Evolutionary conservation across 495 filamentous ascomycete species (phyloP).

Genomic region (Thermothielavioides terrestris): DNA sequence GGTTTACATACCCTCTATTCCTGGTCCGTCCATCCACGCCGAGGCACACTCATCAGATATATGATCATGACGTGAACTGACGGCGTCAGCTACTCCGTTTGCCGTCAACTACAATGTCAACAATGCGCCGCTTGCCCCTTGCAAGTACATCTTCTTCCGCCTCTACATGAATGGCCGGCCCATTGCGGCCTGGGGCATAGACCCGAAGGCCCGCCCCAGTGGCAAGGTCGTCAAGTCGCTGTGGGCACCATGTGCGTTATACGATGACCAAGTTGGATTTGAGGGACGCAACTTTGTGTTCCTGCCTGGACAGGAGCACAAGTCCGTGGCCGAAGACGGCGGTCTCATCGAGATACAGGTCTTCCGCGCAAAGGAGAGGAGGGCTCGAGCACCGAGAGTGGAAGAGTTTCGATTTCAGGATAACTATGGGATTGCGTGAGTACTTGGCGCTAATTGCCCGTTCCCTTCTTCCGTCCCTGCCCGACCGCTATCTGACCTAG

Average conservation of each 20-base stretch:
- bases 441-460: not conserved
- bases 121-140: conserved; percentile 18
- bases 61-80: not conserved
- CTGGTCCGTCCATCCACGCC: conserved; percentile 27
- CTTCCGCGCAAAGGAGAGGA: conserved; percentile 37
- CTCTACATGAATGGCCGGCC: conserved; percentile 42
- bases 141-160: conserved; percentile 40
- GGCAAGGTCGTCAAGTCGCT: conserved; percentile 37
- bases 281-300: conserved; percentile 39
- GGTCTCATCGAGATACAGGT: conserved; percentile 45
- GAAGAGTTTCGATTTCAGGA: conserved; percentile 30
- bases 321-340: conserved; percentile 39
- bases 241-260: conserved; percentile 30
- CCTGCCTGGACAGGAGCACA: conserved; percentile 25
- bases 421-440: conserved; percentile 43
- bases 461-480: not conserved
- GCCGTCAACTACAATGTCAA: conserved; percentile 35
- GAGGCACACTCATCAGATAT: not conserved
- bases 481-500: conserved; percentile 9
- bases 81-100: conserved; percentile 35
- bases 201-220: conserved; percentile 15
- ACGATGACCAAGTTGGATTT: conserved; percentile 23
- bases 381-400: conserved; percentile 25
- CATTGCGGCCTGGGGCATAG: conserved; percentile 41
- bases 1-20: conserved; percentile 42